These are phyloP conservation scores for Krasilnikovozyma curviuscula DNA, from an alignment of 768 basidiomycete species.

Conservation along the genomic window DNA sequence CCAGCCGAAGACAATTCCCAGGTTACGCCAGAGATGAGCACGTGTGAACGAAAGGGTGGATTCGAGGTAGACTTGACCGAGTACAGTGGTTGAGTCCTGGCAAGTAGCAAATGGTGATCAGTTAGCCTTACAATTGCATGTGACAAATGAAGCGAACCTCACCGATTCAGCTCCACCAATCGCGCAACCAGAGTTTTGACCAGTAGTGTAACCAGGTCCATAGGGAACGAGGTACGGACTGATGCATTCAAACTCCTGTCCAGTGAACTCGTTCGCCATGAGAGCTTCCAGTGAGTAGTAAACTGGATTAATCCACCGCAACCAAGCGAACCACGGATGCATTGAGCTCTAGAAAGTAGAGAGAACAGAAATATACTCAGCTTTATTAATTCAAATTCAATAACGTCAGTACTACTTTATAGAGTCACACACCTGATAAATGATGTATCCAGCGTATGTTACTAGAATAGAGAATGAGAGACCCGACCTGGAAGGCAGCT, in stretches of 20 bases:
- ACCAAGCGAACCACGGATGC: constrained; percentile 30
- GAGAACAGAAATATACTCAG: constrained; percentile 25
- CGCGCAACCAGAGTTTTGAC: constrained; percentile 6
- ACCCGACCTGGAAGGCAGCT: not conserved
- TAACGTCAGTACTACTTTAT: constrained; percentile 66
- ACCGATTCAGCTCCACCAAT: not conserved
- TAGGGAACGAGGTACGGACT: constrained; percentile 18
- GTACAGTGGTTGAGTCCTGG: not conserved
- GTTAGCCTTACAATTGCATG: constrained; percentile 13
- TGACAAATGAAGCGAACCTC: constrained; percentile 17
- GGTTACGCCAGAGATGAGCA: constrained; percentile 25
- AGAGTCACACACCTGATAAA: constrained; percentile 25
- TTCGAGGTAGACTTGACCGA: constrained; percentile 17
- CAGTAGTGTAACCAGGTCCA: constrained; percentile 17
- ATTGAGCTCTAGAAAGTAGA: constrained; percentile 4
- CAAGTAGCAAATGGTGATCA: not conserved
- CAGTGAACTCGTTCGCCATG: constrained; percentile 71
- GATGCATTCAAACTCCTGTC: constrained; percentile 35
- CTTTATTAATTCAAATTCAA: constrained; percentile 41
- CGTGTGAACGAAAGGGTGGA: constrained; percentile 17
- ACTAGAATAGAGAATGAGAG: not conserved
- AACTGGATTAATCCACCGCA: constrained; percentile 52
- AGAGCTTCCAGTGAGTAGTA: constrained; percentile 54
- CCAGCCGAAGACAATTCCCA: constrained; percentile 22
- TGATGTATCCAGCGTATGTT: not conserved